Conservation (phyloP, 1,284 basidiomycete genomes). For the Cryptococcus sp. region DNA sequence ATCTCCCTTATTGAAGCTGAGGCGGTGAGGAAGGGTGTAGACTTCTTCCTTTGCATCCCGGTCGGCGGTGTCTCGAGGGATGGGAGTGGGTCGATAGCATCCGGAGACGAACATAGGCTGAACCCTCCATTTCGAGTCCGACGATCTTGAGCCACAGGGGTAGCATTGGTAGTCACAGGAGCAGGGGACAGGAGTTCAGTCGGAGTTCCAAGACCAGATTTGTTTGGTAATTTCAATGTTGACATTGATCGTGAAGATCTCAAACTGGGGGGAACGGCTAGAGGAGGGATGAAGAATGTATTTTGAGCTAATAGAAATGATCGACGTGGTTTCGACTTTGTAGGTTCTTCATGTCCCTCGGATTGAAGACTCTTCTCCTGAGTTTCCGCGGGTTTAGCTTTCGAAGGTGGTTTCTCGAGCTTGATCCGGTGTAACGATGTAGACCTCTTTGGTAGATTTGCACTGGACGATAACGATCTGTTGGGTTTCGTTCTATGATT, state of each 20-base stretch:
- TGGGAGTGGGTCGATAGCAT: slow-evolving; percentile 24
- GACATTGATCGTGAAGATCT: slow-evolving; percentile 7
- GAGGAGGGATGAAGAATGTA: slow-evolving; percentile 15
- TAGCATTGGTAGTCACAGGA: not conserved
- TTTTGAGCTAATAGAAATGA: slow-evolving; percentile 14
- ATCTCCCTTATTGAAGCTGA: slow-evolving; percentile 11
- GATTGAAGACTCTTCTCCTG: not conserved
- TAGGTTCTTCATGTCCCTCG: too few relatives aligned
- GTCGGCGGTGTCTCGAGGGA: not conserved
- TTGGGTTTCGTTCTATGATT: slow-evolving; percentile 1
- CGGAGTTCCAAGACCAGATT: too few relatives aligned
- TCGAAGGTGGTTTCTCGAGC: not conserved
- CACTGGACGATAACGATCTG: slow-evolving; percentile 1
- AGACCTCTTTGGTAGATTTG: too few relatives aligned
- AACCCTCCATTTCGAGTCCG: slow-evolving; percentile 2
- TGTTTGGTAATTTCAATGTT: too few relatives aligned
- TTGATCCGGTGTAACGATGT: slow-evolving; percentile 2
- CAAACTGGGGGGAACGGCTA: slow-evolving; percentile 5
- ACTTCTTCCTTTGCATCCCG: slow-evolving; percentile 2
- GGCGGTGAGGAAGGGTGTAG: slow-evolving; percentile 13
- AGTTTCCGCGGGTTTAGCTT: not conserved
- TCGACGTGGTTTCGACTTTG: slow-evolving; percentile 5
- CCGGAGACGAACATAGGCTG: slow-evolving; percentile 22
- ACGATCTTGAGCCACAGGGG: too few relatives aligned
- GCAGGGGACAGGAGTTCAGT: not conserved